Conservation (phyloP, 2,329 filamentous ascomycete genomes). For the Sporothrix luriei region DNA sequence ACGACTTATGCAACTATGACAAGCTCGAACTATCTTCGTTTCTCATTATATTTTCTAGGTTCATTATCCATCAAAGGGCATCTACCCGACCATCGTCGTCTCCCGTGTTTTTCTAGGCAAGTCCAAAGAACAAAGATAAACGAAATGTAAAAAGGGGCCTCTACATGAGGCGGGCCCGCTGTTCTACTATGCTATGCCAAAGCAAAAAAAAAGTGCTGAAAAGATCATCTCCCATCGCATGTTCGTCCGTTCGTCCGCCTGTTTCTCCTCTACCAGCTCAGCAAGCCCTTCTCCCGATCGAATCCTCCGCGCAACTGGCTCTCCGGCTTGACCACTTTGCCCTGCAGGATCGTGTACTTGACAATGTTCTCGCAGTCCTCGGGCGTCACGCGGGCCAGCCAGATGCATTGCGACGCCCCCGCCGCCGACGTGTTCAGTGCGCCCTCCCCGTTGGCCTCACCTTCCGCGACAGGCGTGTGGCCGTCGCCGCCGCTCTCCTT, state of each 20-base stretch:
- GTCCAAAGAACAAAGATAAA: neutral
- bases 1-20: neutral
- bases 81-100: neutral
- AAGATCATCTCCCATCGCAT: neutral
- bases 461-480: constrained; percentile 44
- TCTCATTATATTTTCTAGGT: constrained; percentile 10
- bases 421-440: constrained; percentile 38
- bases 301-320: constrained; percentile 87
- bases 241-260: neutral
- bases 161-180: neutral
- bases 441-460: constrained; percentile 38
- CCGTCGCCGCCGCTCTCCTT: constrained; percentile 34
- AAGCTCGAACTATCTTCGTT: neutral
- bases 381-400: constrained; percentile 80
- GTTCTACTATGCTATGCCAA: constrained; percentile 7
- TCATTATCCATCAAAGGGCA: neutral
- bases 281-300: constrained; percentile 74
- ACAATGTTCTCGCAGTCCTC: constrained; percentile 94
- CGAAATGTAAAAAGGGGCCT: neutral
- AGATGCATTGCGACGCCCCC: constrained; percentile 85
- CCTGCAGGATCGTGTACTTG: constrained; percentile 83
- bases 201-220: neutral
- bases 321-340: constrained; percentile 89
- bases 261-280: constrained; percentile 72
- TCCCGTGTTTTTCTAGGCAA: neutral